Evolutionary conservation across 305 asterid genomes (phyloP).

Genomic region (Solanum hybrid): DNA sequence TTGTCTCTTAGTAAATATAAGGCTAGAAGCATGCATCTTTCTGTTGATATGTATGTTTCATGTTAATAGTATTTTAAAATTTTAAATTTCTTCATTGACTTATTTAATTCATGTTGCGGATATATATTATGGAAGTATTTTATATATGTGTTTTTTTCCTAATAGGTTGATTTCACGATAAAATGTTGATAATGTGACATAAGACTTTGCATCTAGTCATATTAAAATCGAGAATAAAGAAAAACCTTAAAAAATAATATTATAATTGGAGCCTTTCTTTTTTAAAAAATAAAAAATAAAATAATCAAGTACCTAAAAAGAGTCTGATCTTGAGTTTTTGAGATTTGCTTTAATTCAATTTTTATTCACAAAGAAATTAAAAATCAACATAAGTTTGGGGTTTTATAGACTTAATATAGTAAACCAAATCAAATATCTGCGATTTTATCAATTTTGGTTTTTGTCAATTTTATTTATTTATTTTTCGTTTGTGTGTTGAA

Average conservation of each 20-base stretch:
- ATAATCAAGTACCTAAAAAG: neutral
- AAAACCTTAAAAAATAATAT: neutral
- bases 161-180: too few species aligned
- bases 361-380: neutral
- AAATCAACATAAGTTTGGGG: neutral
- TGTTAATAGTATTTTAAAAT: too few species aligned
- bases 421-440: neutral
- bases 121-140: neutral
- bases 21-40: neutral
- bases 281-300: neutral
- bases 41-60: neutral
- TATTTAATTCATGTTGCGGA: too few species aligned
- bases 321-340: neutral
- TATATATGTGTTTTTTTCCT: neutral
- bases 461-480: neutral
- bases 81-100: too few species aligned
- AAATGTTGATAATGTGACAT: too few species aligned
- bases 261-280: neutral
- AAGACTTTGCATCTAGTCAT: neutral
- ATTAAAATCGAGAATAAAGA: neutral
- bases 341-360: neutral
- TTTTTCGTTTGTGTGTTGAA: neutral
- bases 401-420: neutral
- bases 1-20: neutral
- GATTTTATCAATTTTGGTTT: neutral